Conservation (phyloP, 2,329 filamentous ascomycete genomes). For the Xylariomycetidae sp. region DNA sequence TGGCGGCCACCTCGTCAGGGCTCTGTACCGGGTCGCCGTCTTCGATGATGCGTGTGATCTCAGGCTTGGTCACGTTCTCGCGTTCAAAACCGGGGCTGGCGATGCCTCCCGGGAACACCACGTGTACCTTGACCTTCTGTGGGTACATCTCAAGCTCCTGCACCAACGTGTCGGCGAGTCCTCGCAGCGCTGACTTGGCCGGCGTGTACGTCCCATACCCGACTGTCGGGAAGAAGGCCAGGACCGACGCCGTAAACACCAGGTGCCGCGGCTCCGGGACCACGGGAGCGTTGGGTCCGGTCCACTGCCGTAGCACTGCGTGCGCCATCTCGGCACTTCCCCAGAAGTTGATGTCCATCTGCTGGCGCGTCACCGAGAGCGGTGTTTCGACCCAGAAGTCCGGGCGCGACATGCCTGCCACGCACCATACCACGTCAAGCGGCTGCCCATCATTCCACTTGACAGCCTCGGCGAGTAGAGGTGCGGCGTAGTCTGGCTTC, state of each 20-base stretch:
- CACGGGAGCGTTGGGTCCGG: conserved; percentile 41
- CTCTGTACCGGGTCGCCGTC: conserved; percentile 74
- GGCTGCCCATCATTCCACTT: conserved; percentile 68
- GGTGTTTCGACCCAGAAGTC: conserved; percentile 72
- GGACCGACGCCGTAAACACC: conserved; percentile 76
- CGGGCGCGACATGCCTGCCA: conserved; percentile 70
- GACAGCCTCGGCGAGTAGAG: conserved; percentile 65
- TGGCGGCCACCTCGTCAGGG: conserved; percentile 68
- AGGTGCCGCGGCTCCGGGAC: conserved; percentile 62
- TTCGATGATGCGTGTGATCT: conserved; percentile 72
- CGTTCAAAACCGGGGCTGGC: conserved; percentile 65
- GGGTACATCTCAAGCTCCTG: conserved; percentile 87
- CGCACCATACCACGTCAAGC: conserved; percentile 87
- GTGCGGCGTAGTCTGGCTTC: conserved; percentile 59
- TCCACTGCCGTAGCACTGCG: conserved; percentile 70
- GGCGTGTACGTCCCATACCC: conserved; percentile 84
- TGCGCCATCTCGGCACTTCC: conserved; percentile 81
- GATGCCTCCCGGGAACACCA: conserved; percentile 82
- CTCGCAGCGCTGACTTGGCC: conserved; percentile 77
- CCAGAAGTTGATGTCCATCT: conserved; percentile 94
- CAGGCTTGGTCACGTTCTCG: conserved; percentile 76
- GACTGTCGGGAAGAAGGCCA: conserved; percentile 68
- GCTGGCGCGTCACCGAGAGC: conserved; percentile 58
- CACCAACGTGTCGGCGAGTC: conserved; percentile 73
- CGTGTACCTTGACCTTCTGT: conserved; percentile 71